Evolutionary conservation across 441 rosid genomes (phyloP).

Genomic region (Arabidopsis hybrid): DNA sequence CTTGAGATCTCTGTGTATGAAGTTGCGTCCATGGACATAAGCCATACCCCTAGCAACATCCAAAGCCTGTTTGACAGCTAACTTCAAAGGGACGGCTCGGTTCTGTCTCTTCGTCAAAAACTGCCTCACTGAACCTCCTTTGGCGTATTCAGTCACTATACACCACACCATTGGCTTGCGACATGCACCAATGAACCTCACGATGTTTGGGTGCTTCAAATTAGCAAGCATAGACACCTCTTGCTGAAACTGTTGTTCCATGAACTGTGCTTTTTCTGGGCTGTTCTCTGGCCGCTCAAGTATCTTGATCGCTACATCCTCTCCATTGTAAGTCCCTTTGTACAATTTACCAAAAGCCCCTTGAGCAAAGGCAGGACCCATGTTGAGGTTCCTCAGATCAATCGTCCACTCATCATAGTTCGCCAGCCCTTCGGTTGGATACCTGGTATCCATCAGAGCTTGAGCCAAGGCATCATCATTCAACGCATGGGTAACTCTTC

Average conservation of each 20-base stretch:
- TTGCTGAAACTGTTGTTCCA: constrained; percentile 98
- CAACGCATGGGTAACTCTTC: constrained; percentile 72
- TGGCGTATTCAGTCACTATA: constrained; percentile 94
- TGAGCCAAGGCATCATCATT: constrained; percentile 87
- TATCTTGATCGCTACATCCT: constrained; percentile 90
- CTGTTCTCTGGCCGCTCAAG: constrained; percentile 84
- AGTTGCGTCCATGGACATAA: constrained; percentile 80
- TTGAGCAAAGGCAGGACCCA: constrained; percentile 94
- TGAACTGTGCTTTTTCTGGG: constrained; percentile 72
- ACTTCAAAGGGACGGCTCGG: constrained; percentile 78
- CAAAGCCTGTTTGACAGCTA: constrained; percentile 92
- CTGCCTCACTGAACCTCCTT: constrained; percentile 93
- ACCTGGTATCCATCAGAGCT: constrained; percentile 75
- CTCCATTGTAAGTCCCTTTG: constrained; percentile 89
- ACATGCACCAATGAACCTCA: constrained; percentile 89
- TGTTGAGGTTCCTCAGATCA: constrained; percentile 82
- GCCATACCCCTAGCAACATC: constrained; percentile 98
- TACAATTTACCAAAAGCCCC: constrained; percentile 96
- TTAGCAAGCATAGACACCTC: constrained; percentile 94
- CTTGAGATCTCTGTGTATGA: constrained; percentile 89
- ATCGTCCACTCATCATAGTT: constrained; percentile 92
- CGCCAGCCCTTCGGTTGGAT: constrained; percentile 66
- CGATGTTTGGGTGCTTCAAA: constrained; percentile 86
- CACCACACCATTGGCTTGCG: constrained; percentile 93
- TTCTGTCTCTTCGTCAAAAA: constrained; percentile 78